phyloP scores from a whole-genome alignment of 306 rosid genomes.

The Fragaria vesca region DNA sequence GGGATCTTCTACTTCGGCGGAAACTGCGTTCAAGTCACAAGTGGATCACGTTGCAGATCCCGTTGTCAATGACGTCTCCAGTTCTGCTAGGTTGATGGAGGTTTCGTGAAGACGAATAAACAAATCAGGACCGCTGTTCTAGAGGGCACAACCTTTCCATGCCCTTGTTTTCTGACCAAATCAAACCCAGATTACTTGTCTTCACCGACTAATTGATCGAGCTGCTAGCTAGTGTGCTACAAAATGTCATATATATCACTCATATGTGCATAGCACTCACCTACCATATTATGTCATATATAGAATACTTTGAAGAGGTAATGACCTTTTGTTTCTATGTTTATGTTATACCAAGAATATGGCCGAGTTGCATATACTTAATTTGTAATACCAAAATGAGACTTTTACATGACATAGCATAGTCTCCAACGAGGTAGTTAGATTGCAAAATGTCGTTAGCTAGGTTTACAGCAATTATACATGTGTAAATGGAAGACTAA shows the following conservation, averaged over 20 bases:
- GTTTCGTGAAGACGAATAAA: background rate
- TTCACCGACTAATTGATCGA: background rate
- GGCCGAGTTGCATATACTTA: no score
- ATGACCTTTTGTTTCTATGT: no score
- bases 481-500: no score
- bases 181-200: conserved; percentile 5
- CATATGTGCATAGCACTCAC: background rate
- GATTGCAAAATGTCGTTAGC: no score
- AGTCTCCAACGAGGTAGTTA: no score
- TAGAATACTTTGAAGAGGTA: no score
- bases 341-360: no score
- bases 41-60: conserved; percentile 22
- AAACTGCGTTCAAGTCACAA: conserved; percentile 35
- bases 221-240: background rate
- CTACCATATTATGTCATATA: background rate
- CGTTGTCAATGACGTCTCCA: conserved; percentile 10
- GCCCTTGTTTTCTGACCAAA: conserved; percentile 10
- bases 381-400: no score
- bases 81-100: background rate
- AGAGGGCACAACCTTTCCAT: background rate
- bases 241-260: no score
- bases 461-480: no score
- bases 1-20: conserved; percentile 42
- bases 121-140: background rate
- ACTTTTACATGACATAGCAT: no score